phyloP scores from a whole-genome alignment of 164 flowering plant genomes.

The Chimonanthus praecox region DNA sequence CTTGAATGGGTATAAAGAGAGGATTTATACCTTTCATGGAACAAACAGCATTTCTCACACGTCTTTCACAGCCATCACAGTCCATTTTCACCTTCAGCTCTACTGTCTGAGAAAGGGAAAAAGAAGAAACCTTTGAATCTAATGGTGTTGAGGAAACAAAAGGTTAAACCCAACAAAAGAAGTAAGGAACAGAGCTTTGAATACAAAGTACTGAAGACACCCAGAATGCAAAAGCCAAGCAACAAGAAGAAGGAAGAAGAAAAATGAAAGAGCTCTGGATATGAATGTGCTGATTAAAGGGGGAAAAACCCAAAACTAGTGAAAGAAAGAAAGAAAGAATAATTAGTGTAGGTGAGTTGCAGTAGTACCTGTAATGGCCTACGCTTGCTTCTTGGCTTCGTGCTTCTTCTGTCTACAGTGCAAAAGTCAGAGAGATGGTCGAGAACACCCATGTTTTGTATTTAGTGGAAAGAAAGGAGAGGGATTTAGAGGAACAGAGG shows the following conservation, averaged over 20 bases:
- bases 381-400: slow-evolving; percentile 34
- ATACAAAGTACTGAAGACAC: too few relatives aligned
- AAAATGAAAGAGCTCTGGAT: not conserved
- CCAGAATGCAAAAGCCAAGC: not conserved
- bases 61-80: slow-evolving; percentile 71
- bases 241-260: not conserved
- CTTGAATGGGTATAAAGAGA: too few relatives aligned
- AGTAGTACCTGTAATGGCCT: slow-evolving; percentile 57
- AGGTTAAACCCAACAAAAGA: not conserved
- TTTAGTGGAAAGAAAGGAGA: slow-evolving; percentile 11
- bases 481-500: slow-evolving; percentile 6
- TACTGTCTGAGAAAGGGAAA: slow-evolving; percentile 42
- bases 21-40: slow-evolving; percentile 47
- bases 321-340: not conserved
- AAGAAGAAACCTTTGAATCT: slow-evolving; percentile 5
- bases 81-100: slow-evolving; percentile 80
- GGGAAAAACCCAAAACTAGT: not conserved
- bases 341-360: not conserved
- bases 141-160: not conserved
- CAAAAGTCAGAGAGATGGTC: slow-evolving; percentile 61
- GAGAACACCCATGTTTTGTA: slow-evolving; percentile 54
- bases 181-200: not conserved
- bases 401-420: slow-evolving; percentile 32
- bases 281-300: not conserved
- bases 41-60: slow-evolving; percentile 51